Evolutionary conservation across 768 basidiomycete genomes (phyloP).

Genomic region (Multifurca ochricompacta): DNA sequence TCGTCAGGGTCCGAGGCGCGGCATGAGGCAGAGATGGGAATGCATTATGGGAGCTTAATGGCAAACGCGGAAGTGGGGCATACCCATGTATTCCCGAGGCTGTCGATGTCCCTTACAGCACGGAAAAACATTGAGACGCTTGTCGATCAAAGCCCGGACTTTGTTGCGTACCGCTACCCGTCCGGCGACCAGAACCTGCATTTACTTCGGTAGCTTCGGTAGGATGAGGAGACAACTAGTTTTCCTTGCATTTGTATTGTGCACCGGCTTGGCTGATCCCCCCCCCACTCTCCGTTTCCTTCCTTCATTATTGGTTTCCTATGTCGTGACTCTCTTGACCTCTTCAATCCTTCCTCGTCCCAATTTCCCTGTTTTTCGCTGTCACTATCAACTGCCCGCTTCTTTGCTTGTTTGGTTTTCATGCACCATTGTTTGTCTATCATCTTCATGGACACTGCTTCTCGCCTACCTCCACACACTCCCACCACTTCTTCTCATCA

Average conservation of each 20-base stretch:
- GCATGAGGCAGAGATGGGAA: conserved; percentile 41
- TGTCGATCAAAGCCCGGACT: conserved; percentile 79
- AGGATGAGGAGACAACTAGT: neutral
- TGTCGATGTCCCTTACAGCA: conserved; percentile 47
- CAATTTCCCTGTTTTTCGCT: neutral
- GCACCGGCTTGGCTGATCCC: neutral
- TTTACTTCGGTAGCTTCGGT: conserved; percentile 49
- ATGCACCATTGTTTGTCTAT: conserved; percentile 23
- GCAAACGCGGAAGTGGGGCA: conserved; percentile 36
- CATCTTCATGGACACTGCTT: conserved; percentile 12
- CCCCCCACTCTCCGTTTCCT: neutral
- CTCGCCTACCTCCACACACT: conserved; percentile 8
- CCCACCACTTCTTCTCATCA: neutral
- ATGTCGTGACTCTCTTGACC: neutral
- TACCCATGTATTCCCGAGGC: conserved; percentile 36
- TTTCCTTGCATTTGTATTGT: neutral
- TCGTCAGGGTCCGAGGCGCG: conserved; percentile 28
- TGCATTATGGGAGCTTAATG: conserved; percentile 44
- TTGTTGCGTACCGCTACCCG: conserved; percentile 83
- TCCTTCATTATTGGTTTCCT: conserved; percentile 7
- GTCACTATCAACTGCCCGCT: neutral
- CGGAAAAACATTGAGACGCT: conserved; percentile 69
- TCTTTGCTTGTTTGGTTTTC: conserved; percentile 5
- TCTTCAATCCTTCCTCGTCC: neutral
- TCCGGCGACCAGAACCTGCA: conserved; percentile 65